These are phyloP conservation scores for Arthroderma sp. DNA, from an alignment of 2,329 filamentous ascomycete genomes.

Conservation along the genomic window DNA sequence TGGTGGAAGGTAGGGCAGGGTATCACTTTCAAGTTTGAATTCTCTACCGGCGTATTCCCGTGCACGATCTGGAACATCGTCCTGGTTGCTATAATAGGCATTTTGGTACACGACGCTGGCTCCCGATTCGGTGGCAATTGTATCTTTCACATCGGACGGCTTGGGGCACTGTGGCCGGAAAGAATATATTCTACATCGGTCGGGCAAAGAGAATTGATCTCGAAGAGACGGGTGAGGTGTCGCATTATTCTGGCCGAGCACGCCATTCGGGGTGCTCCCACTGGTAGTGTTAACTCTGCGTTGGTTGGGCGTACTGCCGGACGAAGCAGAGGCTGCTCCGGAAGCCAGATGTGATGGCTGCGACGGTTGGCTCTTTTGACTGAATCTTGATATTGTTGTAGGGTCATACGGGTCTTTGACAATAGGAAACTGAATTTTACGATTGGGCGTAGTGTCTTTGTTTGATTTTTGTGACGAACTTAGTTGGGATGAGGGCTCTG, in stretches of 20 bases:
- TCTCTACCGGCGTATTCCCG: conserved; percentile 81
- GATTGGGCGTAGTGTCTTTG: conserved; percentile 19
- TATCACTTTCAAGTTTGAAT: conserved; percentile 63
- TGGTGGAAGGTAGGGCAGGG: conserved; percentile 62
- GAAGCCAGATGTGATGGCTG: conserved; percentile 23
- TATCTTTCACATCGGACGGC: conserved; percentile 37
- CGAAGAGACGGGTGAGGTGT: no score
- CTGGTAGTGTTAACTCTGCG: no score
- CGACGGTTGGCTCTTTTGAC: conserved; percentile 49
- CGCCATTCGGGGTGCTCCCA: no score
- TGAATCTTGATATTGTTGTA: conserved; percentile 49
- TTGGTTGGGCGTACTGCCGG: no score
- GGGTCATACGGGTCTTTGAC: conserved; percentile 64
- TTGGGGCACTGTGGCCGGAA: conserved; percentile 16
- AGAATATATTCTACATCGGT: conserved; percentile 13
- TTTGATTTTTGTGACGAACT: conserved; percentile 18
- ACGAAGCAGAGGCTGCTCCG: no score
- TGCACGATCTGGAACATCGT: conserved; percentile 62
- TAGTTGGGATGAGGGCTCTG: conserved; percentile 12
- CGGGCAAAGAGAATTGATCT: conserved; percentile 17
- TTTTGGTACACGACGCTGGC: conserved; percentile 69
- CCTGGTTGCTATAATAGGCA: conserved; percentile 71
- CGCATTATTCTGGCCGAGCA: no score
- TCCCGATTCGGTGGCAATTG: conserved; percentile 42
- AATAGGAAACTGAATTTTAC: conserved; percentile 53